Evolutionary conservation across 192 early-diverging fungal species (phyloP).

Genomic region (Coemansia sp.): DNA sequence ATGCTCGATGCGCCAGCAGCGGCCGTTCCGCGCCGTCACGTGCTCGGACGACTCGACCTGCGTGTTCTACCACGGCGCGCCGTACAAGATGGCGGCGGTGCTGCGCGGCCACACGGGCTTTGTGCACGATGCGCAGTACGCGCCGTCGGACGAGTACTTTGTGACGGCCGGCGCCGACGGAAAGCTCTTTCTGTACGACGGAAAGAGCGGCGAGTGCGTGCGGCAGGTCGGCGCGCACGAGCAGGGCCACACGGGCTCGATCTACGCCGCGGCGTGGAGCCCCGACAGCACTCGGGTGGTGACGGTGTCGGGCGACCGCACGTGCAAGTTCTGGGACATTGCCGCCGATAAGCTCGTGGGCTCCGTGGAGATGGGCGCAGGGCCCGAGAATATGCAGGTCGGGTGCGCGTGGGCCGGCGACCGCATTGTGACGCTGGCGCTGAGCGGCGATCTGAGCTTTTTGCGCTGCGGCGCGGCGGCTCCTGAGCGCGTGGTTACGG

Average conservation of each 20-base stretch:
- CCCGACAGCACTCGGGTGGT: constrained; percentile 72
- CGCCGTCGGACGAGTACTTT: constrained; percentile 79
- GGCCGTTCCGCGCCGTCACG: constrained; percentile 92
- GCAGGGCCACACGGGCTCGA: constrained; percentile 72
- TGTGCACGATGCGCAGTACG: constrained; percentile 85
- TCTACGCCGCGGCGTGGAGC: constrained; percentile 88
- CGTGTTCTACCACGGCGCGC: constrained; percentile 90
- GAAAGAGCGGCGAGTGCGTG: constrained; percentile 79
- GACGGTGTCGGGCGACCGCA: constrained; percentile 83
- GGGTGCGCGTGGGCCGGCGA: constrained; percentile 87
- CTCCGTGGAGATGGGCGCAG: constrained; percentile 56
- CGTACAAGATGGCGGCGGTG: constrained; percentile 76
- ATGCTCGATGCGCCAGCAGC: constrained; percentile 80
- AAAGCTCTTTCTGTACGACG: constrained; percentile 92
- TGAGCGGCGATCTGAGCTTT: constrained; percentile 87
- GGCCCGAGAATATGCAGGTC: constrained; percentile 83
- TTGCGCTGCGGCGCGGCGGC: constrained; percentile 54
- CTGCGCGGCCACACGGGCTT: constrained; percentile 85
- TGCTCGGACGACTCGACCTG: constrained; percentile 86
- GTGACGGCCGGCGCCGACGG: constrained; percentile 82
- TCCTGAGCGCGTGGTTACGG: constrained; percentile 51
- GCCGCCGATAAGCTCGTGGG: constrained; percentile 63
- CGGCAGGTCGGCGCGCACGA: constrained; percentile 52
- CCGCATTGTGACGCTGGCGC: constrained; percentile 72
- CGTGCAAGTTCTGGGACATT: constrained; percentile 91